phyloP scores from a whole-genome alignment of 75 land plant genomes.

The Larix kaempferi region DNA sequence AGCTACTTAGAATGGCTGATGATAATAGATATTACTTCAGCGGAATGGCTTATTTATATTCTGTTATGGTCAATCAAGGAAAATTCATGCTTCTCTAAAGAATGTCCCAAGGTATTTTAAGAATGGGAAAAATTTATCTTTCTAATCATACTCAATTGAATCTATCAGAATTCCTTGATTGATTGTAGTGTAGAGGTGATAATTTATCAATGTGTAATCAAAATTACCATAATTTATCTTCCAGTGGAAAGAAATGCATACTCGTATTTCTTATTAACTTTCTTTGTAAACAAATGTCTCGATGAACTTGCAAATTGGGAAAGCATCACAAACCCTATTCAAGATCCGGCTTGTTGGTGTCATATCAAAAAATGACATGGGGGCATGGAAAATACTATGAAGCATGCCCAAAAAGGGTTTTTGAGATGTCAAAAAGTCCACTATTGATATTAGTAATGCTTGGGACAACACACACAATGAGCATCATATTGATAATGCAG shows the following conservation, averaged over 20 bases:
- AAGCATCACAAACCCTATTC: conserved; percentile 60
- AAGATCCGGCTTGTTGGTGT: conserved; percentile 94
- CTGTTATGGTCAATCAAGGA: not conserved
- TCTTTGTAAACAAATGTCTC: not conserved
- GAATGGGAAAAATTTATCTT: too few relatives aligned
- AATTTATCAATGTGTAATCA: too few relatives aligned
- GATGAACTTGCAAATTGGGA: not conserved
- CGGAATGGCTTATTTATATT: not conserved
- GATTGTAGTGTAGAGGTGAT: too few relatives aligned
- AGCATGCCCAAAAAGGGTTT: conserved; percentile 67
- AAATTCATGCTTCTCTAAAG: not conserved
- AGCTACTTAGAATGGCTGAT: not conserved
- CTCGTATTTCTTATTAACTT: not conserved
- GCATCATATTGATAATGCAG: conserved; percentile 67
- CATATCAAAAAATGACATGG: conserved; percentile 96
- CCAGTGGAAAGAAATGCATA: too few relatives aligned
- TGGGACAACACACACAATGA: conserved; percentile 70
- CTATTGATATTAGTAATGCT: conserved; percentile 46
- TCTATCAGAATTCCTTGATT: not conserved
- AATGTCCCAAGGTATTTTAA: not conserved
- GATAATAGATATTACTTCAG: too few relatives aligned
- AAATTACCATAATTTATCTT: too few relatives aligned
- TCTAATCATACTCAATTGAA: not conserved
- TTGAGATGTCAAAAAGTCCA: conserved; percentile 70
- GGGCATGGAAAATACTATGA: conserved; percentile 65